Conservation (phyloP, 202 grass and related monocot genomes). For the Cymbopogon flexuosus region DNA sequence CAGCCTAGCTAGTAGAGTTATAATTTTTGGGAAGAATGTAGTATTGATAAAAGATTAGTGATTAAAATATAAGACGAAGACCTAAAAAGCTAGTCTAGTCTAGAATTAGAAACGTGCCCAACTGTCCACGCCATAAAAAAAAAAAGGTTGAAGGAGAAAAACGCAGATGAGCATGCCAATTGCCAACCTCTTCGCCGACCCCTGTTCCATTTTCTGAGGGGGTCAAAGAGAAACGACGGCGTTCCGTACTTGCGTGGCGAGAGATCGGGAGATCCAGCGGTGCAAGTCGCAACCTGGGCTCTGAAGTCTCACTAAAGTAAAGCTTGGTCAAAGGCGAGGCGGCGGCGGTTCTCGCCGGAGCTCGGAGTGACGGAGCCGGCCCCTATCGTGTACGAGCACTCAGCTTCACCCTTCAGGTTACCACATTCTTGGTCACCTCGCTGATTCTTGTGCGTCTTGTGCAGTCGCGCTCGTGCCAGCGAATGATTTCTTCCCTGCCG, state of each 20-base stretch:
- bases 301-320: background rate
- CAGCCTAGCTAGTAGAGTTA: no score
- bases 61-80: no score
- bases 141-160: no score
- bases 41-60: no score
- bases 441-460: background rate
- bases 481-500: background rate
- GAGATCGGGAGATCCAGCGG: no score
- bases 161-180: no score
- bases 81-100: no score
- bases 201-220: background rate
- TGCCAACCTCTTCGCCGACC: no score
- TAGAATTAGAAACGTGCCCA: no score
- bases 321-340: background rate
- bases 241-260: no score
- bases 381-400: background rate
- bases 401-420: background rate
- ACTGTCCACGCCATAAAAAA: no score
- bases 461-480: background rate
- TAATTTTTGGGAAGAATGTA: no score
- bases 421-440: background rate
- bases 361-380: background rate
- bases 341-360: background rate
- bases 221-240: background rate
- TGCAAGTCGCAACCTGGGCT: background rate